phyloP scores from a whole-genome alignment of 768 basidiomycete species.

The Suillus subluteus region DNA sequence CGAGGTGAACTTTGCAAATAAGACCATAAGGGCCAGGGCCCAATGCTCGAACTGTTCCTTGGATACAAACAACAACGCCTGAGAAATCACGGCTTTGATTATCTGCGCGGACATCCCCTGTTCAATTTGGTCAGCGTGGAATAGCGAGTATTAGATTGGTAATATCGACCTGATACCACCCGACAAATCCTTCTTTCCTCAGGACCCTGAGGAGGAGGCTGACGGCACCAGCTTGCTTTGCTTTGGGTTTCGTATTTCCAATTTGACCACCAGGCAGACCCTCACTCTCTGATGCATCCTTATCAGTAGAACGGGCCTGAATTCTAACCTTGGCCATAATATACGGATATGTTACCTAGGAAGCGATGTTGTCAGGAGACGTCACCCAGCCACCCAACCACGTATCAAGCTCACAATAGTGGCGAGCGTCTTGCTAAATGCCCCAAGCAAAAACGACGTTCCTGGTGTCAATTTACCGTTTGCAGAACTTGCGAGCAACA shows the following conservation, averaged over 20 bases:
- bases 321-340: constrained; percentile 97
- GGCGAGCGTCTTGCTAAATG: constrained; percentile 92
- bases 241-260: constrained; percentile 25
- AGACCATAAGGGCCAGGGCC: constrained; percentile 71
- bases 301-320: constrained; percentile 76
- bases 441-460: constrained; percentile 84
- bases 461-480: constrained; percentile 75
- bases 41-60: constrained; percentile 97
- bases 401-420: constrained; percentile 70
- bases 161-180: constrained; percentile 86
- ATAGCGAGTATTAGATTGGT: background rate
- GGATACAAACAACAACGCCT: constrained; percentile 94
- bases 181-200: constrained; percentile 77
- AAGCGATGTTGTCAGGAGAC: constrained; percentile 2
- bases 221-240: constrained; percentile 71
- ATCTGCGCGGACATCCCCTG: constrained; percentile 98
- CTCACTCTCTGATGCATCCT: constrained; percentile 45
- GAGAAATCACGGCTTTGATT: constrained; percentile 91
- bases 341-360: constrained; percentile 90
- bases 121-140: constrained; percentile 11
- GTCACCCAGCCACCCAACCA: background rate
- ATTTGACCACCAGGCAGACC: constrained; percentile 24
- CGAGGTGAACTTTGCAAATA: constrained; percentile 40
- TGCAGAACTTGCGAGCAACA: constrained; percentile 58
- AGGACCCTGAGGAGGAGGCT: constrained; percentile 75